Conservation (phyloP, 2,329 filamentous ascomycete genomes). For the Neurospora sp. region DNA sequence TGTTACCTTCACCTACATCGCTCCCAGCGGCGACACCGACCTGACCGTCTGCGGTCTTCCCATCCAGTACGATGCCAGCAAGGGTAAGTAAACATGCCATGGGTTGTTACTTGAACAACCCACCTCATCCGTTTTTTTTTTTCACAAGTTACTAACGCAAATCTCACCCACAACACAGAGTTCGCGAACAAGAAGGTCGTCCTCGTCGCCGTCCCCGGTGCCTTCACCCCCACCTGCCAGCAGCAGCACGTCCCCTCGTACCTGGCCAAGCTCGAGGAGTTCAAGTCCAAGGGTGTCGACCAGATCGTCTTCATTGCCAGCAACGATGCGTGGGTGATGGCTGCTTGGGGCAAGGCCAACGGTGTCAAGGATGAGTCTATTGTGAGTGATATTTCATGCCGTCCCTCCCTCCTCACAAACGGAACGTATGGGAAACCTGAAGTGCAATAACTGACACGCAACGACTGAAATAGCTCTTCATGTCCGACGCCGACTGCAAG, state of each 20-base stretch:
- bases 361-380: constrained; percentile 58
- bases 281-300: constrained; percentile 76
- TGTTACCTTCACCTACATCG: constrained; percentile 76
- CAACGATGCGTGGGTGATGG: constrained; percentile 85
- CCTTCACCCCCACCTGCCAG: constrained; percentile 82
- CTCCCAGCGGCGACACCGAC: constrained; percentile 60
- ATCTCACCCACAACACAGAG: constrained; percentile 26
- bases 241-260: constrained; percentile 73
- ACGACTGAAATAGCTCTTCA: constrained; percentile 48
- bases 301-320: constrained; percentile 69
- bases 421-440: not conserved
- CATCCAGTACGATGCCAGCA: constrained; percentile 67
- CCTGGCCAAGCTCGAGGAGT: constrained; percentile 57
- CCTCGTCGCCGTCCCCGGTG: constrained; percentile 51
- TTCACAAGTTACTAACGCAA: not conserved
- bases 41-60: constrained; percentile 72
- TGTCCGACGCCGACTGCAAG: constrained; percentile 56
- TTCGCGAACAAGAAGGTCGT: constrained; percentile 47
- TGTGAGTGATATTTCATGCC: constrained; percentile 26
- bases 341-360: constrained; percentile 85
- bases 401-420: not conserved
- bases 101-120: not conserved
- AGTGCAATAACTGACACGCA: not conserved
- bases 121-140: not conserved
- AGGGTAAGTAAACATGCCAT: constrained; percentile 39